phyloP scores from a whole-genome alignment of 176 grass and related monocot species.

The Oryza punctata region DNA sequence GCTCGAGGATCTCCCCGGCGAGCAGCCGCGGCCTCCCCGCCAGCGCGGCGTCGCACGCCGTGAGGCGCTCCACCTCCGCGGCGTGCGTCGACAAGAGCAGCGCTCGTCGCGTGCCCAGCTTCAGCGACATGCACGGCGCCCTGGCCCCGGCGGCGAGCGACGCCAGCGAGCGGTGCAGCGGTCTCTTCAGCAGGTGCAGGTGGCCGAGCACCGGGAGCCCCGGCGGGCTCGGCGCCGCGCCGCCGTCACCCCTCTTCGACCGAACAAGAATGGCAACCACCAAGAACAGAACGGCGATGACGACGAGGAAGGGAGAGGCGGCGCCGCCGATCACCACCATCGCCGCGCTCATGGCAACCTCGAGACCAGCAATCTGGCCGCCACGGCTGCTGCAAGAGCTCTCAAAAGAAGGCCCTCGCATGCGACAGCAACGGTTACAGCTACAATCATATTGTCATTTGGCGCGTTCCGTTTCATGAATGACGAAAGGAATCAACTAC shows the following conservation, averaged over 20 bases:
- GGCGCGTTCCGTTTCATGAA: too few relatives aligned
- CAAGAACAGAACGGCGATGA: neutral
- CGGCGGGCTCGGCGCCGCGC: conserved; percentile 37
- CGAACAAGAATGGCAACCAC: neutral
- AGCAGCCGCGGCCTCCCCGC: conserved; percentile 54
- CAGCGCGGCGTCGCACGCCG: conserved; percentile 51
- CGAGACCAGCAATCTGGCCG: too few relatives aligned
- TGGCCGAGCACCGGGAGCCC: conserved; percentile 65
- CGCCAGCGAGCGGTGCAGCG: conserved; percentile 22
- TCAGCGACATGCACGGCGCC: conserved; percentile 12
- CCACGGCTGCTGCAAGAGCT: too few relatives aligned
- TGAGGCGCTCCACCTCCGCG: conserved; percentile 68
- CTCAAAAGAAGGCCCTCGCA: too few relatives aligned
- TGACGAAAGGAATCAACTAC: too few relatives aligned
- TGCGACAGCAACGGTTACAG: too few relatives aligned
- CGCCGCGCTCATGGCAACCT: neutral
- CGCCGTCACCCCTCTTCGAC: neutral
- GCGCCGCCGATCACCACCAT: neutral
- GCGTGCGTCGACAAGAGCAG: conserved; percentile 52
- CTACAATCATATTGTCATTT: too few relatives aligned
- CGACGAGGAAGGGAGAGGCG: neutral
- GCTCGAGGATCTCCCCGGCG: too few relatives aligned
- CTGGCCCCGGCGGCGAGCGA: conserved; percentile 7
- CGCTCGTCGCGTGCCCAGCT: conserved; percentile 40
- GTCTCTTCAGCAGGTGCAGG: conserved; percentile 55